phyloP scores from a whole-genome alignment of 1,284 basidiomycete species.

The Cryptococcus wingfieldii region DNA sequence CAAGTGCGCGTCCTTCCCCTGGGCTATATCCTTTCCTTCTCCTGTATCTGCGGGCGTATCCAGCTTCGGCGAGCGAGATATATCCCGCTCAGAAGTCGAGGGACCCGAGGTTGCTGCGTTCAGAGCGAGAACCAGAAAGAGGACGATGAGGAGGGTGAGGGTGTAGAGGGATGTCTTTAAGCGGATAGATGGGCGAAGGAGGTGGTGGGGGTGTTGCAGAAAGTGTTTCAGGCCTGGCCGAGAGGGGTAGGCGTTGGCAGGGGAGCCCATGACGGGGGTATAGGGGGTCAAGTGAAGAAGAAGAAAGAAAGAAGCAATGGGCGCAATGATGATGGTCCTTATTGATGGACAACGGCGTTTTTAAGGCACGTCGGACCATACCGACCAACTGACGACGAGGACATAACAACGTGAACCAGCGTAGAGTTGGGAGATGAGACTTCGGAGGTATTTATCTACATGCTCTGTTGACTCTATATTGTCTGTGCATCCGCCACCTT shows the following conservation, averaged over 20 bases:
- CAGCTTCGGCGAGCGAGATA: slow-evolving; percentile 21
- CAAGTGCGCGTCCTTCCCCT: slow-evolving; percentile 35
- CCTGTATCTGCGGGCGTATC: slow-evolving; percentile 28
- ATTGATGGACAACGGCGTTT: too few relatives aligned
- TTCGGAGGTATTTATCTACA: too few relatives aligned
- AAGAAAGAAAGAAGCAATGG: neutral
- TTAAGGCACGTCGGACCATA: too few relatives aligned
- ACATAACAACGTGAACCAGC: too few relatives aligned
- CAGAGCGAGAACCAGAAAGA: slow-evolving; percentile 32
- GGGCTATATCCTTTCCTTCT: slow-evolving; percentile 29
- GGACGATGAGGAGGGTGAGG: slow-evolving; percentile 25
- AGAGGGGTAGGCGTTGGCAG: slow-evolving; percentile 15
- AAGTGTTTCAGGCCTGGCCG: slow-evolving; percentile 7
- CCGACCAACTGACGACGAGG: too few relatives aligned
- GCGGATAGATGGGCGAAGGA: slow-evolving; percentile 32
- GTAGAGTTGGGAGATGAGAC: too few relatives aligned
- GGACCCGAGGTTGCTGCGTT: slow-evolving; percentile 22
- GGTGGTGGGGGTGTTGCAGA: slow-evolving; percentile 9
- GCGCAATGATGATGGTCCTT: too few relatives aligned
- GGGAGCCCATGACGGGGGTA: slow-evolving; percentile 10
- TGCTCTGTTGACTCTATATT: too few relatives aligned
- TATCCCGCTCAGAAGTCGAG: neutral
- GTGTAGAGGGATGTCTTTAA: slow-evolving; percentile 33
- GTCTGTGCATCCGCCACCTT: too few relatives aligned
- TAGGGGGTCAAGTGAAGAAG: neutral